Evolutionary conservation across 768 basidiomycete genomes (phyloP).

Genomic region (Phlebiopsis gigantea): DNA sequence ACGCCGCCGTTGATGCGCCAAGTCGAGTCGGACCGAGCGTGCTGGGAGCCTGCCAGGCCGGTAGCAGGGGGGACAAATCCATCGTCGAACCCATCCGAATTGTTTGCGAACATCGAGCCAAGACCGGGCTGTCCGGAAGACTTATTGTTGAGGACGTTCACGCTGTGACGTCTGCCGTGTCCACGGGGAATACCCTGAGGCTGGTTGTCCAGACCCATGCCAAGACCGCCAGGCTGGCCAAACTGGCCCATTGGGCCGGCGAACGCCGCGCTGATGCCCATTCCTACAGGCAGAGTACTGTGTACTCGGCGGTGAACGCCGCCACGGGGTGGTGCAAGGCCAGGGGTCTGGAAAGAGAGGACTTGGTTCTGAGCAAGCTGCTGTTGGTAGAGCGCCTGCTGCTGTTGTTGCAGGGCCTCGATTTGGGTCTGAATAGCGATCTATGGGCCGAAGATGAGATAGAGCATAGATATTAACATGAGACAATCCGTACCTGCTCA

Average conservation of each 20-base stretch:
- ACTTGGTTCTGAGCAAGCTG: slow-evolving; percentile 87
- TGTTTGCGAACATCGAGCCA: slow-evolving; percentile 43
- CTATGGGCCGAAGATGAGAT: slow-evolving; percentile 31
- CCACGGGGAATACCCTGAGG: slow-evolving; percentile 67
- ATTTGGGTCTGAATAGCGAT: slow-evolving; percentile 89
- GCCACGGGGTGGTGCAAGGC: slow-evolving; percentile 58
- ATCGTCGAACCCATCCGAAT: slow-evolving; percentile 74
- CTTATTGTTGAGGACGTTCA: slow-evolving; percentile 89
- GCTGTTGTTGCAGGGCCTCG: slow-evolving; percentile 85
- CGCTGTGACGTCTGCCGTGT: slow-evolving; percentile 86
- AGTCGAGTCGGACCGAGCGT: slow-evolving; percentile 72
- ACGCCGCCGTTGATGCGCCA: slow-evolving; percentile 90
- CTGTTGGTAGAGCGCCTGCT: slow-evolving; percentile 85
- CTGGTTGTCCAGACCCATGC: slow-evolving; percentile 54
- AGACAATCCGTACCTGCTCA: slow-evolving; percentile 63
- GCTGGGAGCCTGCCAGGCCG: slow-evolving; percentile 40
- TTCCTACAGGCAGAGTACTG: slow-evolving; percentile 68
- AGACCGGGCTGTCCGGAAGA: slow-evolving; percentile 40
- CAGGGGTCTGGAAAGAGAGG: slow-evolving; percentile 72
- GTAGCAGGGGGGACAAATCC: slow-evolving; percentile 62
- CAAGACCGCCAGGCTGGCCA: slow-evolving; percentile 46
- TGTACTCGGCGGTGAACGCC: slow-evolving; percentile 75
- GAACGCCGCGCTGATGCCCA: slow-evolving; percentile 34
- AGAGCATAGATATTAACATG: not conserved
- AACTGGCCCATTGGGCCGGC: slow-evolving; percentile 62